phyloP scores from a whole-genome alignment of 768 basidiomycete genomes.

The Cytidiella melzeri region DNA sequence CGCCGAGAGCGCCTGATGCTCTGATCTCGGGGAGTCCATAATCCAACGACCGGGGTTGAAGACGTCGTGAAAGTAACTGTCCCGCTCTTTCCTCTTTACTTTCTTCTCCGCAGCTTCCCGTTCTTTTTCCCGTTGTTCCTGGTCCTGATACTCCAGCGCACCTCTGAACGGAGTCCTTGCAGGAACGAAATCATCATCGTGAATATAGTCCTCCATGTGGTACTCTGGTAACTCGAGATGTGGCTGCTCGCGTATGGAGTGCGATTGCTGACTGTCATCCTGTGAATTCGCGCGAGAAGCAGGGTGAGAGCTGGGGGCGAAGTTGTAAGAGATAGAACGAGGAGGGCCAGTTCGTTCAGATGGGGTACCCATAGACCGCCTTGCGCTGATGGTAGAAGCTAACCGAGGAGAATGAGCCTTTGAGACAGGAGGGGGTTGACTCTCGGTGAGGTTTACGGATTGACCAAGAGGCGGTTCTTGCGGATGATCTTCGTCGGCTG shows the following conservation, averaged over 20 bases:
- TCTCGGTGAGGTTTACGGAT: neutral
- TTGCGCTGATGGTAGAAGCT: neutral
- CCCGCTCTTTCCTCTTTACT: constrained; percentile 44
- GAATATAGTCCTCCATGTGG: constrained; percentile 31
- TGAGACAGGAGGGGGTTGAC: constrained; percentile 12
- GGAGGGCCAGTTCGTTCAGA: constrained; percentile 68
- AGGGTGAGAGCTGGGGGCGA: constrained; percentile 34
- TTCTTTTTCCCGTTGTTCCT: constrained; percentile 31
- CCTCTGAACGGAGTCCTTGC: constrained; percentile 52
- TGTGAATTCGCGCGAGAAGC: constrained; percentile 13
- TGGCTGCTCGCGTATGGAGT: constrained; percentile 9
- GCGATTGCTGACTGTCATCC: constrained; percentile 7
- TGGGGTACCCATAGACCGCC: constrained; percentile 35
- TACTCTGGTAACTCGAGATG: constrained; percentile 15
- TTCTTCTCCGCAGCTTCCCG: constrained; percentile 43
- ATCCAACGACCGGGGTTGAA: constrained; percentile 52
- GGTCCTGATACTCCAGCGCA: constrained; percentile 44
- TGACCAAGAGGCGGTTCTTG: constrained; percentile 9
- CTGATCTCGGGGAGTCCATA: constrained; percentile 17
- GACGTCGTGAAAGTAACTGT: constrained; percentile 39
- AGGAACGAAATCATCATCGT: constrained; percentile 28
- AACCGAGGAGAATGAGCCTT: constrained; percentile 5
- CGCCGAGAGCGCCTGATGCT: constrained; percentile 9
- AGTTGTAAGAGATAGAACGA: constrained; percentile 62
- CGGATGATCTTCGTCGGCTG: constrained; percentile 10